Base-by-base conservation (phyloP, 192 early-diverging fungal species). In the Chytriomyces sp. region DNA sequence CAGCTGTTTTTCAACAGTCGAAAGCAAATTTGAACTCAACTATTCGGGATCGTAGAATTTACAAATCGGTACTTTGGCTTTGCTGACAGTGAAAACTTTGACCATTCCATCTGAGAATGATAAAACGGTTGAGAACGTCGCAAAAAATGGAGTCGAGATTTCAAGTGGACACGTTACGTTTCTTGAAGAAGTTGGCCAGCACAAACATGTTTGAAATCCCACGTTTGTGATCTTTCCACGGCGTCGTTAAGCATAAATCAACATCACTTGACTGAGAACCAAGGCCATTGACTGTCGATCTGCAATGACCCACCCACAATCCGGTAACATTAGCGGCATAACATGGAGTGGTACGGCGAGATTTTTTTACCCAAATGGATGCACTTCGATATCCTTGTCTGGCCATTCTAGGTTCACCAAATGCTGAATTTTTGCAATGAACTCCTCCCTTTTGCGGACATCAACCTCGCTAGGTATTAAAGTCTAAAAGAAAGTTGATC, bases 41-140 rank as follows among this genome's bases (percentile, higher is more conserved):
- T 81, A 87, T 85, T 94, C 92, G 26, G 91, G 93, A 79, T 98
- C 97, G 87, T 91, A 93, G 47, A 95, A 86, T 76, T 95, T 93
- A 75, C 97, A 95, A 45, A 98, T 96, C 0, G 95, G 96, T 6
- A 98, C 97, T 61, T 93, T 94, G 11, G 97, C 97, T 8, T 89
- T 88, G 11, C 91, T 89, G 7, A 98, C 91, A 45, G 92, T 94
- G 47, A 87, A 87, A 24, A 93, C 87, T 46, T 89, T 88, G 62
- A 89, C 84, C 93, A 97, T 97, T 43, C 92, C 92, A 83, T 93
- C 90, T 91, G n/a, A n/a, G 11, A 64, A 64, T 6, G 63, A 69
- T 67, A n/a, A n/a, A n/a, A 63, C 20, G 53, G 7, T 64, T 7
- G 11, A n/a, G 28, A 13, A n/a, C 59, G 60, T 3, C 66, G 75